These are phyloP conservation scores for Erysimum cheiri DNA, from an alignment of 441 rosid species.

Conservation along the genomic window DNA sequence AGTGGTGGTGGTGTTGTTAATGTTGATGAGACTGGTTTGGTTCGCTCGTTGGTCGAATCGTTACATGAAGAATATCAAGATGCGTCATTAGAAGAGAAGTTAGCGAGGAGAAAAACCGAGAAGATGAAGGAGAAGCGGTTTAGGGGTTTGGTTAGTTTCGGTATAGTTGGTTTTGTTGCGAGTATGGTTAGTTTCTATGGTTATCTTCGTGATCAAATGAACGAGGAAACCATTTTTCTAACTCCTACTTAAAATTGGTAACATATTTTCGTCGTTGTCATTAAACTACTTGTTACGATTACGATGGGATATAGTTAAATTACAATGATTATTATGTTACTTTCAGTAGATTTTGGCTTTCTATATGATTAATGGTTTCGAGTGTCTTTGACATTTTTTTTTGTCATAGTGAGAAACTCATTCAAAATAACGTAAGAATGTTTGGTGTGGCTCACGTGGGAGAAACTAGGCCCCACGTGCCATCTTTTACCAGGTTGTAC, in stretches of 20 bases:
- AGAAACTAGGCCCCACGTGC: constrained; percentile 30
- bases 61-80: constrained; percentile 10
- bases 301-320: not conserved
- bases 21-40: constrained; percentile 27
- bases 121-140: constrained; percentile 28
- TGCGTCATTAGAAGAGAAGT: constrained; percentile 7
- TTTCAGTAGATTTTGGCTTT: not conserved
- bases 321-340: not conserved
- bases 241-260: constrained; percentile 47
- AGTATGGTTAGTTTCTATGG: constrained; percentile 37
- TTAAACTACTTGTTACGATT: not conserved
- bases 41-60: constrained; percentile 2
- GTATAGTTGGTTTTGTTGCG: constrained; percentile 47
- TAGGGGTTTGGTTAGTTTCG: constrained; percentile 41
- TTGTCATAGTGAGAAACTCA: not conserved
- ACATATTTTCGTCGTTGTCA: not conserved
- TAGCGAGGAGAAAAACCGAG: constrained; percentile 8
- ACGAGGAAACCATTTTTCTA: not conserved
- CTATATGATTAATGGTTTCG: not conserved
- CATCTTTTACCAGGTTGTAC: constrained; percentile 34
- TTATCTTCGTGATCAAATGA: constrained; percentile 33
- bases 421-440: not conserved
- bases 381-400: not conserved
- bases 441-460: constrained; percentile 43
- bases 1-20: constrained; percentile 10